phyloP scores from a whole-genome alignment of 345 rosid genomes.

The Eucalyptus marginata region DNA sequence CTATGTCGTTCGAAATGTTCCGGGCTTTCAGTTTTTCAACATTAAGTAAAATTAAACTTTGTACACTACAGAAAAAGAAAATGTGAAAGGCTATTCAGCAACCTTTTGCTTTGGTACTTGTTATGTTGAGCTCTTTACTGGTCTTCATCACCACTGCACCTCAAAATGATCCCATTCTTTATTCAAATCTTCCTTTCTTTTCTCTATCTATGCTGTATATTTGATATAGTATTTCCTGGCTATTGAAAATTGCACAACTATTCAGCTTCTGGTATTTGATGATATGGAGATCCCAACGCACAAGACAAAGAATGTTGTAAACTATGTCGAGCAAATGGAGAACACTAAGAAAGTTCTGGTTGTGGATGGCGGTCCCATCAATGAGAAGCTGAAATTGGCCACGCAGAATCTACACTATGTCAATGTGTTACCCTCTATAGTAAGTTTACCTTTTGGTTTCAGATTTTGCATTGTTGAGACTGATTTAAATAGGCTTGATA shows the following conservation, averaged over 20 bases:
- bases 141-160: not conserved
- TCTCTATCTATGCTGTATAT: not conserved
- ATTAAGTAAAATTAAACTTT: not conserved
- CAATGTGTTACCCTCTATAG: conserved; percentile 80
- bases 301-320: conserved; percentile 76
- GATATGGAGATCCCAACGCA: conserved; percentile 72
- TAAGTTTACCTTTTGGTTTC: conserved; percentile 22
- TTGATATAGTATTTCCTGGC: not conserved
- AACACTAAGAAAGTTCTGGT: conserved; percentile 70
- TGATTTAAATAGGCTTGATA: not conserved
- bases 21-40: not conserved
- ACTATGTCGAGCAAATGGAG: conserved; percentile 61
- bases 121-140: not conserved
- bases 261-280: conserved; percentile 81
- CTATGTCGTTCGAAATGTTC: not conserved
- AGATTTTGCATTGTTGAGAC: not conserved
- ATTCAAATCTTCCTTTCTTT: not conserved
- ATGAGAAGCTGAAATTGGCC: conserved; percentile 83
- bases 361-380: conserved; percentile 67
- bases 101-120: not conserved
- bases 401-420: conserved; percentile 85
- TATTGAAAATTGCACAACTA: not conserved
- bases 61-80: not conserved
- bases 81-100: not conserved
- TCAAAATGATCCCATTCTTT: not conserved